A percentile compares a stretch with the other conserved stretches of the same genome.
Evolutionary conservation across 2,329 filamentous ascomycete genomes (phyloP).

Genomic region (Penicillium janthinellum): DNA sequence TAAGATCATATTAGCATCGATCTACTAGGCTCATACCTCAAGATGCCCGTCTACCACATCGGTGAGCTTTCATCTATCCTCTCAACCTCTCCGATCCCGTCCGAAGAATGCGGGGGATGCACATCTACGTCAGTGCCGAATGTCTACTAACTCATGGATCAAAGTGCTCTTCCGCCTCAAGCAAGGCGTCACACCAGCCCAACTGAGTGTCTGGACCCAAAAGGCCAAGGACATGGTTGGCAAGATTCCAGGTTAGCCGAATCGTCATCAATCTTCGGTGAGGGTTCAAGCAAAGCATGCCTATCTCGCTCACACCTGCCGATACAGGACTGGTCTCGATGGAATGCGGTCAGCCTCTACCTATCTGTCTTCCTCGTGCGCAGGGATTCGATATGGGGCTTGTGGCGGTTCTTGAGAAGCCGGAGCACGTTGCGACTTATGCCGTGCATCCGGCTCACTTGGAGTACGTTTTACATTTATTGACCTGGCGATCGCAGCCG

Average conservation of each 20-base stretch:
- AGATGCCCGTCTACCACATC: conserved; percentile 47
- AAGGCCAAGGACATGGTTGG: conserved; percentile 43
- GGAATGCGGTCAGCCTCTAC: conserved; percentile 40
- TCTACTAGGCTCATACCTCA: neutral
- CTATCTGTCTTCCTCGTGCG: conserved; percentile 44
- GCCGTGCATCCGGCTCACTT: conserved; percentile 50
- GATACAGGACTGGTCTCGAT: conserved; percentile 37
- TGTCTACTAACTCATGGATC: neutral
- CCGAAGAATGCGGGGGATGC: conserved; percentile 2
- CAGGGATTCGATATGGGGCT: conserved; percentile 51
- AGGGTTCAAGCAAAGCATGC: neutral
- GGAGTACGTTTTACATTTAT: conserved; percentile 44
- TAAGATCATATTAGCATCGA: neutral
- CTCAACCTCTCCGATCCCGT: neutral
- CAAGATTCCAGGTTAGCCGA: conserved; percentile 41
- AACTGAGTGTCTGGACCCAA: conserved; percentile 36
- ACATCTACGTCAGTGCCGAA: neutral
- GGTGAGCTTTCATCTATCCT: conserved; percentile 28
- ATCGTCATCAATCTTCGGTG: neutral
- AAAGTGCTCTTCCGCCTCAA: conserved; percentile 50
- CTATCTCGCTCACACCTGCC: neutral
- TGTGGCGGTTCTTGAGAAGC: conserved; percentile 49
- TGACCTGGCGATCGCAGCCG: too few species aligned
- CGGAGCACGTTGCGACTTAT: conserved; percentile 47
- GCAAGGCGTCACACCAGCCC: conserved; percentile 36